These are phyloP conservation scores for Simmondsia chinensis DNA, from an alignment of 148 eudicot species.

Conservation along the genomic window DNA sequence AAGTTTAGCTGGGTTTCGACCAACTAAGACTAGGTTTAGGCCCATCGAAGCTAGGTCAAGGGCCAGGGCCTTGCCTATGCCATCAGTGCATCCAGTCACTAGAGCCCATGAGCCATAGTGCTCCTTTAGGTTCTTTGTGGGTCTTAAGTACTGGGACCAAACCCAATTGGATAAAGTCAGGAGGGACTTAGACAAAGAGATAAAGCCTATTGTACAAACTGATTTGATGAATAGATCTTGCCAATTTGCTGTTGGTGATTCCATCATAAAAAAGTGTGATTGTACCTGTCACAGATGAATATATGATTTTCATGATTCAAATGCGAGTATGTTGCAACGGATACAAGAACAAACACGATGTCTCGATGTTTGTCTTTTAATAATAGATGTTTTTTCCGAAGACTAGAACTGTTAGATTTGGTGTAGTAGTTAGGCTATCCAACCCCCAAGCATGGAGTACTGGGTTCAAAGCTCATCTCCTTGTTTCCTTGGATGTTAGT, in stretches of 20 bases:
- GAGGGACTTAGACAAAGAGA: conserved; percentile 6
- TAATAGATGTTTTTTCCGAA: no score
- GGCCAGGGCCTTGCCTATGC: conserved; percentile 39
- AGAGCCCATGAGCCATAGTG: conserved; percentile 54
- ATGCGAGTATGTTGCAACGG: no score
- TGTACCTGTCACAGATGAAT: no score
- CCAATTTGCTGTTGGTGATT: not conserved
- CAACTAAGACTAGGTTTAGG: conserved; percentile 35
- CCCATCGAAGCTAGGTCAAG: conserved; percentile 38
- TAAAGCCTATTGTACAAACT: conserved; percentile 13
- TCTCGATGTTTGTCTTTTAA: no score
- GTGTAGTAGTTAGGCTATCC: no score
- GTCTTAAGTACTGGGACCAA: conserved; percentile 25
- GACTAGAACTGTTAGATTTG: no score
- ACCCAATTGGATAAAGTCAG: conserved; percentile 17
- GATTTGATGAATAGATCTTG: not conserved
- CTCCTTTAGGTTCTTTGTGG: conserved; percentile 26
- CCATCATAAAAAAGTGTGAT: no score
- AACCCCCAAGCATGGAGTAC: no score
- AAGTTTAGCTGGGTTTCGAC: conserved; percentile 34
- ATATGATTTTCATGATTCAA: no score
- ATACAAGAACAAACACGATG: no score
- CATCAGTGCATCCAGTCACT: conserved; percentile 52
- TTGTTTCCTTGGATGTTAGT: no score
- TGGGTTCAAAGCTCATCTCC: no score